phyloP scores from a whole-genome alignment of 2,329 filamentous ascomycete species.

The Stylonectria norvegica region DNA sequence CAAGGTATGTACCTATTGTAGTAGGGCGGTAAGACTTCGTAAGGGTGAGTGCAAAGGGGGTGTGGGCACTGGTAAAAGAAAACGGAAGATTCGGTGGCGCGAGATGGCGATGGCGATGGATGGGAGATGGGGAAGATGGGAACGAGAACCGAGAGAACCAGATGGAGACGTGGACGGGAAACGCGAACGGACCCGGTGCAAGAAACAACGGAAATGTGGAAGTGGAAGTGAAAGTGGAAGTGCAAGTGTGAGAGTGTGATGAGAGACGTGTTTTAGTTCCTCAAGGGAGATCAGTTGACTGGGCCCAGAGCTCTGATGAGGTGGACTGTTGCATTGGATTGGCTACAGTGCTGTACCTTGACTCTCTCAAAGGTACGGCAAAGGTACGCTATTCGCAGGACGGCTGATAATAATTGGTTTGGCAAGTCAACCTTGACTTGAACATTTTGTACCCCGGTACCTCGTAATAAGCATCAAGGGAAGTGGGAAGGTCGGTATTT shows the following conservation, averaged over 20 bases:
- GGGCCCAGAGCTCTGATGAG: background rate
- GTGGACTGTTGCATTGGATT: constrained; percentile 6
- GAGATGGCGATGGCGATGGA: constrained; percentile 5
- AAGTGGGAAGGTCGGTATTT: constrained; percentile 7
- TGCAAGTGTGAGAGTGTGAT: constrained; percentile 9
- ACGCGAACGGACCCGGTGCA: background rate
- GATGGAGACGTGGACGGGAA: background rate
- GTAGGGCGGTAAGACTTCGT: no score
- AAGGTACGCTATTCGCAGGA: background rate
- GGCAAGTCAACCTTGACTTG: constrained; percentile 11
- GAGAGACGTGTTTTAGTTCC: constrained; percentile 30
- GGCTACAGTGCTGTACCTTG: background rate
- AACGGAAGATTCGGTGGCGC: background rate
- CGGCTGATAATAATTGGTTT: constrained; percentile 11
- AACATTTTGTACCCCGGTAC: constrained; percentile 9
- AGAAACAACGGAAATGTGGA: constrained; percentile 1
- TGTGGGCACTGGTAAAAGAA: background rate
- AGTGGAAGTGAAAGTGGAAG: constrained; percentile 8
- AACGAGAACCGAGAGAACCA: constrained; percentile 7
- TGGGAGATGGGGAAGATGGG: constrained; percentile 12
- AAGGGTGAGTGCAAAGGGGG: no score
- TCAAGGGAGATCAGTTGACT: constrained; percentile 27
- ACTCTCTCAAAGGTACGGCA: constrained; percentile 8
- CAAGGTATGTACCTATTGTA: no score
- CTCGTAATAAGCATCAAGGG: constrained; percentile 1